Percentiles rank a stretch among this genome's conserved stretches.
Evolutionary conservation across 176 grass and related monocot genomes (phyloP).

Genomic region (Cocos nucifera): DNA sequence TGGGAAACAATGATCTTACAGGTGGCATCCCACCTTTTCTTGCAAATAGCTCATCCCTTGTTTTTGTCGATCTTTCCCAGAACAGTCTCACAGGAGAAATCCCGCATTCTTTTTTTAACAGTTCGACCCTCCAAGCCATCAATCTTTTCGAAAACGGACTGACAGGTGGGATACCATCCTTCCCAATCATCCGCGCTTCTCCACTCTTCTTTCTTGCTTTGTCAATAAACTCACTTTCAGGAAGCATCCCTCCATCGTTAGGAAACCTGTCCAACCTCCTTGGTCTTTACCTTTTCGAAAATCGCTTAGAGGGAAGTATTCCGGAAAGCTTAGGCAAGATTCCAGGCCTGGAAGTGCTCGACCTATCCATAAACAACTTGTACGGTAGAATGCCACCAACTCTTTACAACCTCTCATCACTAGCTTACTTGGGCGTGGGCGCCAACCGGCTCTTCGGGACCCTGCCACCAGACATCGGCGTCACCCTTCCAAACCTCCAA

Average conservation of each 20-base stretch:
- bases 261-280: conserved; percentile 33
- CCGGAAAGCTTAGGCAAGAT: conserved; percentile 30
- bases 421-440: conserved; percentile 24
- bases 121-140: conserved; percentile 11
- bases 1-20: conserved; percentile 24
- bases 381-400: conserved; percentile 14
- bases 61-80: conserved; percentile 20
- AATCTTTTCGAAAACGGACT: conserved; percentile 25
- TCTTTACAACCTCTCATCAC: conserved; percentile 37
- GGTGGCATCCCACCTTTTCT: conserved; percentile 33
- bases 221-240: conserved; percentile 22
- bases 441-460: conserved; percentile 21
- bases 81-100: conserved; percentile 42
- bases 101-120: conserved; percentile 29
- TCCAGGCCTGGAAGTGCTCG: conserved; percentile 2
- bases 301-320: conserved; percentile 35
- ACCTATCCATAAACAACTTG: conserved; percentile 30
- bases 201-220: conserved; percentile 19
- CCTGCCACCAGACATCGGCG: conserved; percentile 33
- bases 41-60: conserved; percentile 29
- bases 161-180: conserved; percentile 28
- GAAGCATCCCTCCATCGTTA: conserved; percentile 28
- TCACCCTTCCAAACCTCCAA: conserved; percentile 28
- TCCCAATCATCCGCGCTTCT: not conserved
- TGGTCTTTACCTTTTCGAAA: conserved; percentile 18